Conservation (phyloP, 495 filamentous ascomycete genomes). For the Penicillium coffeae region DNA sequence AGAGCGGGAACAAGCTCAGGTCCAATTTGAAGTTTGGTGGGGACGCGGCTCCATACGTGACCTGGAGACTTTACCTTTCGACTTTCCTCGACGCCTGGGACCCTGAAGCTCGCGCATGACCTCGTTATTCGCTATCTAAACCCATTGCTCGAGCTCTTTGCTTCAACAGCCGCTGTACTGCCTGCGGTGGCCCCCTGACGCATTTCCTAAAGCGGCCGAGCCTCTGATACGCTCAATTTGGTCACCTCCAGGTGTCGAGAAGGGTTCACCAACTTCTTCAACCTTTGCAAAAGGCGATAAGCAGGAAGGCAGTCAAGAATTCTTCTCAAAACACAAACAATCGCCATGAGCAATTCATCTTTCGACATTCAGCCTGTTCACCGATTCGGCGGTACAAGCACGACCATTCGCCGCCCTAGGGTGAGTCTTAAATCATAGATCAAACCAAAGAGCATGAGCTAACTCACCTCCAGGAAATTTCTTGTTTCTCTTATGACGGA, state of each 20-base stretch:
- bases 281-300: not conserved
- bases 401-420: constrained; percentile 64
- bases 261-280: not conserved
- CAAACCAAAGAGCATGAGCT: not conserved
- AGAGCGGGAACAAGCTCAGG: constrained; percentile 17
- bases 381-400: constrained; percentile 57
- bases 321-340: not conserved
- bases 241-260: not conserved
- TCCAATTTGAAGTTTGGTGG: constrained; percentile 6
- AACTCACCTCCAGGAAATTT: constrained; percentile 61
- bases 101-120: too few relatives aligned
- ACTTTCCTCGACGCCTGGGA: not conserved
- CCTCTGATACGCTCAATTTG: not conserved
- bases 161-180: not conserved
- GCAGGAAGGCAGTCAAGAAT: not conserved
- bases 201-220: not conserved
- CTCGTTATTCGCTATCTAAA: too few relatives aligned
- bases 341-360: constrained; percentile 2
- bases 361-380: constrained; percentile 63
- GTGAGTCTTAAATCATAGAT: constrained; percentile 35
- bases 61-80: not conserved
- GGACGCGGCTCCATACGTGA: constrained; percentile 1
- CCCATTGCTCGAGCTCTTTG: too few relatives aligned
- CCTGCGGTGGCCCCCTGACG: not conserved
- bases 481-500: constrained; percentile 87